Evolutionary conservation across 192 early-diverging fungal species (phyloP).

Genomic region (Umbelopsis vinacea): DNA sequence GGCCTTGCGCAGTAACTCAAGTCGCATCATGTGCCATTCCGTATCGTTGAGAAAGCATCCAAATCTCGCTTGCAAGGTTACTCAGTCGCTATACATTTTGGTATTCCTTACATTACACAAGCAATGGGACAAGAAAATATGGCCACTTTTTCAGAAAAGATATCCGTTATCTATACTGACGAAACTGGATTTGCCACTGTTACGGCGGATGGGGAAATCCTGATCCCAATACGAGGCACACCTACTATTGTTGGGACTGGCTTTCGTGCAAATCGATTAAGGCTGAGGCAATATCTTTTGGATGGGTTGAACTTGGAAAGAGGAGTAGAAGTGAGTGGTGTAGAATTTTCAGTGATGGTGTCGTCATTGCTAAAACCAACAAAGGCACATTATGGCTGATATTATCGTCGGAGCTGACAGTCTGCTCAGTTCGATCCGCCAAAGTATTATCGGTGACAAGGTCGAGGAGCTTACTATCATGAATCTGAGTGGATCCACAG

Average conservation of each 20-base stretch:
- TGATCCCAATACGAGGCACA: not conserved
- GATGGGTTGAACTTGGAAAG: too few species aligned
- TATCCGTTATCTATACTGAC: not conserved
- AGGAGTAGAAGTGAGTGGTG: too few species aligned
- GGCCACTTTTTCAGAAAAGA: not conserved
- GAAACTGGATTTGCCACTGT: slow-evolving; percentile 4
- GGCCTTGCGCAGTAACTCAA: slow-evolving; percentile 8
- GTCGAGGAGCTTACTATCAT: not conserved
- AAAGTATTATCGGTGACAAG: not conserved
- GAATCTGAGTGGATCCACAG: not conserved
- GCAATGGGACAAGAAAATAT: slow-evolving; percentile 1
- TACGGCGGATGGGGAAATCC: not conserved
- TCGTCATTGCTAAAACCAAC: too few species aligned
- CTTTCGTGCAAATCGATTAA: too few species aligned
- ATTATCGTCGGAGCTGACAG: too few species aligned
- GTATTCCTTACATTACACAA: not conserved
- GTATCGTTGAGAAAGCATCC: too few species aligned
- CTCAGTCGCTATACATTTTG: slow-evolving; percentile 9
- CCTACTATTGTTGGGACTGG: too few species aligned
- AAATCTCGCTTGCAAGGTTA: not conserved
- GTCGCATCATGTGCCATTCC: not conserved
- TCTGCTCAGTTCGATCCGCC: too few species aligned
- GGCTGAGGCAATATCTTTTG: too few species aligned
- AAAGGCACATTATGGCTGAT: too few species aligned
- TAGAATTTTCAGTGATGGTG: too few species aligned